Evolutionary conservation across 1,139 yeast species (phyloP), one percentile per base, ranked within the genome.

Genomic region (Scheffersomyces titani): DNA sequence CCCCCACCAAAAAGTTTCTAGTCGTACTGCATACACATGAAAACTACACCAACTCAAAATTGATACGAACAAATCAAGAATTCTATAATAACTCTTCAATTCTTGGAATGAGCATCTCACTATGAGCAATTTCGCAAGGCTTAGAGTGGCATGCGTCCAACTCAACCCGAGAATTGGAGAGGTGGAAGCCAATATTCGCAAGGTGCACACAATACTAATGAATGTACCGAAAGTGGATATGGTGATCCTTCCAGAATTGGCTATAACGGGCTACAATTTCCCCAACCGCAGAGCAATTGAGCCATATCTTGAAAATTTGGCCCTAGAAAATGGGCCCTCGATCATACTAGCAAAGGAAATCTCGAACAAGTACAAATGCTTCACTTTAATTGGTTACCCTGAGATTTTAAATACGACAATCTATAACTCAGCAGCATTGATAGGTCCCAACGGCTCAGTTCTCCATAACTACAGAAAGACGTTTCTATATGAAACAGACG

Each of bases 191-290:
- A 90, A 90, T 64, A 76, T 82, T 7, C 68, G 72, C 6, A 77
- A 82, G 51, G 86, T 90, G 30, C 11, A 68, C 73, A 19, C 54
- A 61, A n/a, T 68, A 86, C 65, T 13, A 21, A 51, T 54, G 6
- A 55, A 60, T 45, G 62, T 60, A 18, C 55, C 59, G n/a, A 61
- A 65, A n/a, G 79, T 85, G 0, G 92, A 91, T 67, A 64, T 92
- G 24, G 70, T 92, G 6, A 83, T 93, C 1, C 78, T 93, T 18
- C 97, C 98, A 0, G 98, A 93, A 66, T 73, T 92, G 55, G 93
- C 97, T 0, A 74, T 93, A 22, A 89, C 97, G 0, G 98, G 98
- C 1, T 93, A 92, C 70, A 89, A 89, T 65, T 92, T 88, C 71
- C 68, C 73, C 18, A 73, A 80, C 16, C 70, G 76, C 20, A 62